Evolutionary conservation across 805 yeast species (phyloP).

Genomic region (Cyberlindnera americana): DNA sequence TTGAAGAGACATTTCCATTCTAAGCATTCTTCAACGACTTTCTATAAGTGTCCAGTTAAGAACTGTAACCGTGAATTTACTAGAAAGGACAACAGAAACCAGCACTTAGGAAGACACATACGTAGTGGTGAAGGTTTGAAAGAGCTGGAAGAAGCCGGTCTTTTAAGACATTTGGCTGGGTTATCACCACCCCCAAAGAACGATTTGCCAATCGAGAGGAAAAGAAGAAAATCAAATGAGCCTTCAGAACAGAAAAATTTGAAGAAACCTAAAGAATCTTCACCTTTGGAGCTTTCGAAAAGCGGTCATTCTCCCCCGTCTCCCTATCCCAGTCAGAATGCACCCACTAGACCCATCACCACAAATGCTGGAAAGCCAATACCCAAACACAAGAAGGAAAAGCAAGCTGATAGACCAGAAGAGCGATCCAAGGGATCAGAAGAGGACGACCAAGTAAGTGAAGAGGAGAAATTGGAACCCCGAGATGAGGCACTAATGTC

Average conservation of each 20-base stretch:
- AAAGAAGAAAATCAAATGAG: no score
- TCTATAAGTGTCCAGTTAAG: slow-evolving; percentile 6
- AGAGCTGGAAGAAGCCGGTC: slow-evolving; percentile 7
- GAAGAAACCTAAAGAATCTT: no score
- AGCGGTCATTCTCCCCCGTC: background rate
- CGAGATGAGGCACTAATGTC: no score
- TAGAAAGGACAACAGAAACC: slow-evolving; percentile 11
- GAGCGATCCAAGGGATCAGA: background rate
- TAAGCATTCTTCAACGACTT: slow-evolving; percentile 3
- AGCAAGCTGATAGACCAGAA: background rate
- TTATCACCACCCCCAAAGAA: background rate
- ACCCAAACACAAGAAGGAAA: slow-evolving; percentile 1
- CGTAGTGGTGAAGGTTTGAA: slow-evolving; percentile 4
- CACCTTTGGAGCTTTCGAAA: no score
- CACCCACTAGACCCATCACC: slow-evolving; percentile 1
- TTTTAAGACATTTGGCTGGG: background rate
- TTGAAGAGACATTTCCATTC: slow-evolving; percentile 10
- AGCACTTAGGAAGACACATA: slow-evolving; percentile 10
- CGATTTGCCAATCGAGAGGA: background rate
- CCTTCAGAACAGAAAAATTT: no score
- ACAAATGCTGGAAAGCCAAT: background rate
- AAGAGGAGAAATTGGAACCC: no score
- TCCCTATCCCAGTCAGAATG: slow-evolving; percentile 1
- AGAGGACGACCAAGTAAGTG: background rate
- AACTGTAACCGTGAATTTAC: slow-evolving; percentile 8